phyloP scores from a whole-genome alignment of 1,139 yeast genomes.

The Yamadazyma trypodendri region DNA sequence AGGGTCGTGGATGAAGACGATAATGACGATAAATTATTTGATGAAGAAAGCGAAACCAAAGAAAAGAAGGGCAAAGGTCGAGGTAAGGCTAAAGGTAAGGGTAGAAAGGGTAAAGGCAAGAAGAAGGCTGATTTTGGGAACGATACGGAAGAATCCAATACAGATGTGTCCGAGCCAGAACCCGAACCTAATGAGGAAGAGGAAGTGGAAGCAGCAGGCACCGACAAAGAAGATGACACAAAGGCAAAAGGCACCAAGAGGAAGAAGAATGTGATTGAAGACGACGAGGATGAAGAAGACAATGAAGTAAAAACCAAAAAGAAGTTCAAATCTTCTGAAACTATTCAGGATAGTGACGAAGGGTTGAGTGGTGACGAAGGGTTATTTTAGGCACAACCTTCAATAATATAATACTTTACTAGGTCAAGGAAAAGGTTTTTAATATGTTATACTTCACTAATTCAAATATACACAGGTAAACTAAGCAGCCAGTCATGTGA shows the following conservation, averaged over 20 bases:
- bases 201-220: constrained; percentile 17
- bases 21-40: constrained; percentile 34
- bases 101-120: constrained; percentile 18
- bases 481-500: no score
- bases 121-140: constrained; percentile 22
- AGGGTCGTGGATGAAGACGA: constrained; percentile 36
- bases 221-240: constrained; percentile 18
- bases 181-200: constrained; percentile 21
- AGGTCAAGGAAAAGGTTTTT: no score
- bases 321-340: constrained; percentile 19
- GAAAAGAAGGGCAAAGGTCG: constrained; percentile 14
- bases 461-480: no score
- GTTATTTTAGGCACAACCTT: no score
- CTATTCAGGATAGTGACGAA: constrained; percentile 40
- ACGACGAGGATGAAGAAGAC: constrained; percentile 43
- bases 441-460: no score
- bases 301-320: constrained; percentile 19
- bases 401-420: no score
- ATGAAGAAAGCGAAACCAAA: constrained; percentile 27
- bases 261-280: constrained; percentile 25
- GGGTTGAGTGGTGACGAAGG: constrained; percentile 28
- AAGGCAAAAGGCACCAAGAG: constrained; percentile 16
- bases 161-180: constrained; percentile 27
- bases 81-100: constrained; percentile 16
- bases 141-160: constrained; percentile 28